Conservation (phyloP, 1,284 basidiomycete genomes). For the Agaricales sp. region DNA sequence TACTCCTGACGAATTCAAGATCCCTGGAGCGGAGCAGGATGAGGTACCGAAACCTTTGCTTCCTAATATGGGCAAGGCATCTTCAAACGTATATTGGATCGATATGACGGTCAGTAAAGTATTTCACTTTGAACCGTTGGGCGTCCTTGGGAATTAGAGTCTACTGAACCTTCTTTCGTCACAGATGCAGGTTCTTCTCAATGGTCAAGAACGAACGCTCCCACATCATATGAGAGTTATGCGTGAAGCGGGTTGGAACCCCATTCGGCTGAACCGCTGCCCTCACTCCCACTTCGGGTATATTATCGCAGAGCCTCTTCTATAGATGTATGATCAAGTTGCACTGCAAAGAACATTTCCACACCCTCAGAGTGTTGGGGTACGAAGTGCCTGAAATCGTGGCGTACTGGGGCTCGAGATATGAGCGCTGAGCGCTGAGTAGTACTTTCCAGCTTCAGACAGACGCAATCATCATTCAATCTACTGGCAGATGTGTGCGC, state of each 20-base stretch:
- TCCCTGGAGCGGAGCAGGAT: conserved; percentile 32
- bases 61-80: conserved; percentile 62
- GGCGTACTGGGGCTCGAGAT: no score
- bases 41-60: conserved; percentile 45
- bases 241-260: background rate
- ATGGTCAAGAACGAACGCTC: conserved; percentile 61
- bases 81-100: conserved; percentile 62
- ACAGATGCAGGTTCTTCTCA: conserved; percentile 57
- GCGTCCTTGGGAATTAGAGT: no score
- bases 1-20: conserved; percentile 13
- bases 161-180: no score
- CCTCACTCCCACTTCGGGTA: background rate
- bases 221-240: conserved; percentile 9
- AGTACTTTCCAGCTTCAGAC: no score
- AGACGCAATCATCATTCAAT: no score
- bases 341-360: no score
- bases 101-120: conserved; percentile 44
- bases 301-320: background rate
- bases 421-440: no score
- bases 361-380: no score
- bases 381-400: no score
- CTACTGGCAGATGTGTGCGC: no score
- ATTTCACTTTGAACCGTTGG: no score
- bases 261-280: background rate
- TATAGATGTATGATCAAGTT: no score